Base-by-base conservation (phyloP, 208 protist species). In the Acanthamoeba triangularis region DNA sequence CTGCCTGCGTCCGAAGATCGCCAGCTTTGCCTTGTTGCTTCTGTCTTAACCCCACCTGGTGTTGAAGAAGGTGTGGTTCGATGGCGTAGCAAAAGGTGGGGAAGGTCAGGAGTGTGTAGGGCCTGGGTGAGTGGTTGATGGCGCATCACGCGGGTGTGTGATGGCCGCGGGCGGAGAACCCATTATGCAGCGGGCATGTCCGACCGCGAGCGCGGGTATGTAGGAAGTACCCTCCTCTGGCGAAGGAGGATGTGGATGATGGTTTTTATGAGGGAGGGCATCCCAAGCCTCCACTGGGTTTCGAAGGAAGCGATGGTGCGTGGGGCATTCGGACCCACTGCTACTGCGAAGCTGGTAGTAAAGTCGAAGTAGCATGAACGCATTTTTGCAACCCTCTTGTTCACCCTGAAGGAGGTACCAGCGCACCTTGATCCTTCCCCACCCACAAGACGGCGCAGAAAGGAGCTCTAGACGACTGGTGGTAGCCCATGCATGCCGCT, bases 181-280 rank as follows among this genome's bases (percentile, higher is more conserved):
- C 49, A 61, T 65, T 8, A n/a, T 65, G 59, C 23, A 13, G 20
- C 54, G 54, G 54, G 11, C 7, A 25, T 65, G 59, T 23, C 59
- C 59, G 59, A 30, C 23, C 23, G 25, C 59, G 59, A 54, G 23
- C 59, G 25, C 59, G 59, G 59, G 59, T 65, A 65, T 65, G 59
- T 65, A 65, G 59, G 59, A 65, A n/a, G 59, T 65, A 8, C 23
- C 59, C 59, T 41, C 59, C 59, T n/a, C 59, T 23, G 59, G 59
- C 30, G 25, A 18, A 65, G 59, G 59, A n/a, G 59, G 23, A n/a
- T 8, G 59, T n/a, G 59, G 59, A n/a, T 65, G 59, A 23, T 65
- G 59, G 59, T 65, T 23, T 65, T 65, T 65, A 65, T 65, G 59
- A 65, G 59, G 59, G 59, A 65, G 59, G 59, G 59, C 59, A 65